A percentile compares a stretch with the other conserved stretches of the same genome.
These are phyloP conservation scores for Neospermospora avenae DNA, from an alignment of 2,329 filamentous ascomycete species.

Conservation along the genomic window DNA sequence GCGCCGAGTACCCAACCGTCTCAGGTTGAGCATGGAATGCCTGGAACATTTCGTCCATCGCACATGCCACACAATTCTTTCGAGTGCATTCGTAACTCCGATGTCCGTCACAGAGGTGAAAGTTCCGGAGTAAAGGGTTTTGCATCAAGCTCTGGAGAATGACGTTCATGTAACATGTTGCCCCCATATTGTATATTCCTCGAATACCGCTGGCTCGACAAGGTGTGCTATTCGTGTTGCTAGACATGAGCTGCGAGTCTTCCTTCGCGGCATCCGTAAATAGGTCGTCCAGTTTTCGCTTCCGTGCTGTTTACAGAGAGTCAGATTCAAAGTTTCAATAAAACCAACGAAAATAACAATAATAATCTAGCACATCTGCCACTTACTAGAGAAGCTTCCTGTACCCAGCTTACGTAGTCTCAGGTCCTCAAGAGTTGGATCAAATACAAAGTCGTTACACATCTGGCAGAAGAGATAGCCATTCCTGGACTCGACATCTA, in stretches of 20 bases:
- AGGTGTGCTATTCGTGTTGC: slow-evolving; percentile 74
- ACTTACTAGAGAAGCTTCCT: slow-evolving; percentile 60
- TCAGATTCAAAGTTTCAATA: slow-evolving; percentile 3
- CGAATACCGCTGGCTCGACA: slow-evolving; percentile 85
- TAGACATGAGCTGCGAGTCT: slow-evolving; percentile 71
- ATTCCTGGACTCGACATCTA: slow-evolving; percentile 74
- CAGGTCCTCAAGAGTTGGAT: slow-evolving; percentile 74
- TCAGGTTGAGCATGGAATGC: slow-evolving; percentile 71
- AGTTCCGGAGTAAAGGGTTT: slow-evolving; percentile 87
- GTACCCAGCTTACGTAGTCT: slow-evolving; percentile 67
- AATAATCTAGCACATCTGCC: not conserved
- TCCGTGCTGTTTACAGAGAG: slow-evolving; percentile 49
- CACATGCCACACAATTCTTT: slow-evolving; percentile 63
- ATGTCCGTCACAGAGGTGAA: slow-evolving; percentile 89
- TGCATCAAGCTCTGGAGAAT: slow-evolving; percentile 91
- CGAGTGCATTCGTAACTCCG: slow-evolving; percentile 68
- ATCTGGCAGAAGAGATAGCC: slow-evolving; percentile 77
- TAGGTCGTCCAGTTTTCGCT: slow-evolving; percentile 72
- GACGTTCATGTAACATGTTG: slow-evolving; percentile 97
- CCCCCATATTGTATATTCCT: slow-evolving; percentile 96
- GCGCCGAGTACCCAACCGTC: slow-evolving; percentile 85
- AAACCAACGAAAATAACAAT: not conserved
- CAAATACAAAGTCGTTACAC: slow-evolving; percentile 80
- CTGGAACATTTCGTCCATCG: slow-evolving; percentile 71
- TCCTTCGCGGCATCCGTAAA: slow-evolving; percentile 63